Percentiles rank a stretch among this genome's conserved stretches.
These are phyloP conservation scores for Yamadazyma takamatsuzukensis DNA, from an alignment of 805 yeast species.

Conservation along the genomic window DNA sequence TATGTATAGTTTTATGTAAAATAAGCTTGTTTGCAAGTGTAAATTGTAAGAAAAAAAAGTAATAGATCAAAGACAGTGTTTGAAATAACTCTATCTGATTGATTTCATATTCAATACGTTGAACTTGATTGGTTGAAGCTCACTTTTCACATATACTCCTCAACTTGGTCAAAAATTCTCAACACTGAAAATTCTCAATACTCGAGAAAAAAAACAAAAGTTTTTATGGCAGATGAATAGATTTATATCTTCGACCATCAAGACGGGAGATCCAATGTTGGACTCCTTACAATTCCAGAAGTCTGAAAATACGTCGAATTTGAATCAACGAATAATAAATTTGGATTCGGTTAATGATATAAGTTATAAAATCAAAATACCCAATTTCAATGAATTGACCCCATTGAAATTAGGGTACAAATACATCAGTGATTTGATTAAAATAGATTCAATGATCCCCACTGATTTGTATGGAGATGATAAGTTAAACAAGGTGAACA, in stretches of 20 bases:
- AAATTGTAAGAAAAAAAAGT: too few species aligned
- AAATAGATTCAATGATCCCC: slow-evolving; percentile 55
- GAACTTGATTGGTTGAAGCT: too few species aligned
- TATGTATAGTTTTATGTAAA: not conserved
- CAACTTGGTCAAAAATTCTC: too few species aligned
- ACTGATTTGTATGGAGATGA: slow-evolving; percentile 53
- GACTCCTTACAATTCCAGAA: slow-evolving; percentile 30
- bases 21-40: too few species aligned
- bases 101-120: too few species aligned
- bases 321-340: slow-evolving; percentile 9
- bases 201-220: too few species aligned
- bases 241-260: slow-evolving; percentile 18
- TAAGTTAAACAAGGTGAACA: slow-evolving; percentile 45
- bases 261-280: slow-evolving; percentile 11
- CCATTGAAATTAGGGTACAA: slow-evolving; percentile 60
- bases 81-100: too few species aligned
- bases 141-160: too few species aligned
- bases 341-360: slow-evolving; percentile 35
- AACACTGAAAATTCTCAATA: too few species aligned
- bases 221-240: too few species aligned
- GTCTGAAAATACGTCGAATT: slow-evolving; percentile 11
- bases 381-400: slow-evolving; percentile 48
- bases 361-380: slow-evolving; percentile 41
- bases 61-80: too few species aligned
- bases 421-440: slow-evolving; percentile 57